Conservation (phyloP, 225 moss, liverwort and hornwort species). For the Polytrichum formosum region DNA sequence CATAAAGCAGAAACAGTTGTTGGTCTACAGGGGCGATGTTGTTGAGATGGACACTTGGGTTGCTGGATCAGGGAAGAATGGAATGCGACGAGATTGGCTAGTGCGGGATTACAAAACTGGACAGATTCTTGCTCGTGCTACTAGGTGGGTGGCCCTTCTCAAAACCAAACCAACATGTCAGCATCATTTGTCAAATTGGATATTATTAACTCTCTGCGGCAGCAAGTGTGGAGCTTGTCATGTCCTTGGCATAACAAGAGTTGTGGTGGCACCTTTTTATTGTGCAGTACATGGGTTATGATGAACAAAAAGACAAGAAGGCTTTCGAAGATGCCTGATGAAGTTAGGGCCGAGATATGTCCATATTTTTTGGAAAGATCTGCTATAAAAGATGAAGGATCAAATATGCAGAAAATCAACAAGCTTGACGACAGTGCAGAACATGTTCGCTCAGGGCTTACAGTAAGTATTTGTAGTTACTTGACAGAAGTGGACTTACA, state of each 20-base stretch:
- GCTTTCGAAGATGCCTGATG: constrained; percentile 63
- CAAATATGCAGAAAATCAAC: constrained; percentile 45
- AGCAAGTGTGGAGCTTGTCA: no score
- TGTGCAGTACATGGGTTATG: constrained; percentile 70
- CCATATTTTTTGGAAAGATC: constrained; percentile 54
- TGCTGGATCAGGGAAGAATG: constrained; percentile 86
- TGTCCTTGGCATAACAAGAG: no score
- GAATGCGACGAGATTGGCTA: constrained; percentile 93
- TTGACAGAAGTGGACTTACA: no score
- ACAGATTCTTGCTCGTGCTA: constrained; percentile 83
- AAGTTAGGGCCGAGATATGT: constrained; percentile 58
- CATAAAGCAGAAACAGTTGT: no score
- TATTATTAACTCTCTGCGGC: background rate
- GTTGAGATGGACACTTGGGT: constrained; percentile 95
- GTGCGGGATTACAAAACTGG: constrained; percentile 82
- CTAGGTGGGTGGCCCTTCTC: constrained; percentile 41
- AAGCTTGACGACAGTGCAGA: constrained; percentile 47
- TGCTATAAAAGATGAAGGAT: constrained; percentile 49
- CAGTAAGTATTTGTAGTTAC: constrained; percentile 22
- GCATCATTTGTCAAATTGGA: background rate
- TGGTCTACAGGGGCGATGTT: constrained; percentile 69
- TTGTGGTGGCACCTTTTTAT: background rate
- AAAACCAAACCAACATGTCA: background rate
- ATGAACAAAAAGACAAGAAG: constrained; percentile 63
- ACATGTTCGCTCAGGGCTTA: constrained; percentile 42